phyloP scores from a whole-genome alignment of 345 rosid species.

The Abelmoschus esculentus region DNA sequence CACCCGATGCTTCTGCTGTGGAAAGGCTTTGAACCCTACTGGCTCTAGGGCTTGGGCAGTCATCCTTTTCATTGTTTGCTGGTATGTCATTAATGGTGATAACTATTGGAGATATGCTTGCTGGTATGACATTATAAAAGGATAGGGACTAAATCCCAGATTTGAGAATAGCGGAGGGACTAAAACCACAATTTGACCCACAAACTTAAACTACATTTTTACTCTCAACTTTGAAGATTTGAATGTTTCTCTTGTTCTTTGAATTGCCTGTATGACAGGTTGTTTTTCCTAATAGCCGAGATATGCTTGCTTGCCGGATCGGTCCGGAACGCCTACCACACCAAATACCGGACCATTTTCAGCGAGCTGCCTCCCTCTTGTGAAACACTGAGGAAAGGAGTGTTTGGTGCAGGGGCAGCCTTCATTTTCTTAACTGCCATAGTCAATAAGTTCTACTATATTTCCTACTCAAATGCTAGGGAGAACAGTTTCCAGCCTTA shows the following conservation, averaged over 20 bases:
- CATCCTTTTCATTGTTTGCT: constrained; percentile 72
- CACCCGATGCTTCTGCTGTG: constrained; percentile 89
- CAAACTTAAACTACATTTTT: not conserved
- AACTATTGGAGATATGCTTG: too few species aligned
- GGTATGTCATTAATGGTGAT: constrained; percentile 29
- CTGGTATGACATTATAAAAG: not conserved
- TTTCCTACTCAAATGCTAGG: constrained; percentile 60
- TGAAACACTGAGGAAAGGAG: constrained; percentile 76
- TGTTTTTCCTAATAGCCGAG: constrained; percentile 78
- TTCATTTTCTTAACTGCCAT: constrained; percentile 65
- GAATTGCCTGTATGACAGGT: constrained; percentile 34
- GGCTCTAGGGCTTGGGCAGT: constrained; percentile 89
- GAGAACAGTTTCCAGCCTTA: constrained; percentile 40
- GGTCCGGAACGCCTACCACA: constrained; percentile 81
- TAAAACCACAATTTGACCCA: not conserved
- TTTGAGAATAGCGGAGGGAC: not conserved
- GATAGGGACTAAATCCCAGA: not conserved
- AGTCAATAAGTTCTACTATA: constrained; percentile 69
- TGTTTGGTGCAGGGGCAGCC: constrained; percentile 93
- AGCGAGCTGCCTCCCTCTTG: constrained; percentile 61
- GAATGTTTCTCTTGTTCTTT: not conserved
- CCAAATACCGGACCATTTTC: constrained; percentile 68
- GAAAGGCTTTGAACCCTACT: constrained; percentile 67
- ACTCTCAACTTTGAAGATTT: not conserved
- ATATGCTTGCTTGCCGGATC: constrained; percentile 80